Conservation (phyloP, 2,329 filamentous ascomycete species). For the Ploettnerulaceae sp. region DNA sequence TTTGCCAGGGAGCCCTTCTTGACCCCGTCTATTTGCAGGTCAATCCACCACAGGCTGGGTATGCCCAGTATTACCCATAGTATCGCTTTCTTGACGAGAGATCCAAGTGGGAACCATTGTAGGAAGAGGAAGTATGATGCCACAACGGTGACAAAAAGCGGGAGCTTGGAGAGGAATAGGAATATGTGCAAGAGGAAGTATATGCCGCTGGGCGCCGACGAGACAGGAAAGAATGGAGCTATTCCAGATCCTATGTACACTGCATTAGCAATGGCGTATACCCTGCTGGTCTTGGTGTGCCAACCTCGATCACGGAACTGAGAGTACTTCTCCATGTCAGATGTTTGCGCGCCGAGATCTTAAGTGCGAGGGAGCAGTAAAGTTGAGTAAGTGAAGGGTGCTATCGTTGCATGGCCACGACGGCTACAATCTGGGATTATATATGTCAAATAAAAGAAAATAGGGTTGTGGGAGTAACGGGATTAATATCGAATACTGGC, state of each 20-base stretch:
- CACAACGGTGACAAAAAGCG: slow-evolving; percentile 65
- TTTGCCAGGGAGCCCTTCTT: slow-evolving; percentile 82
- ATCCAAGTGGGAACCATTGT: slow-evolving; percentile 72
- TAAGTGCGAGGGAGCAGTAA: neutral
- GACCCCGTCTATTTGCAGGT: slow-evolving; percentile 96
- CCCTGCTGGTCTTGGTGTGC: slow-evolving; percentile 5
- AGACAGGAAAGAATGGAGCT: slow-evolving; percentile 86
- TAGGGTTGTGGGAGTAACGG: no score
- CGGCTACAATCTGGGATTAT: neutral
- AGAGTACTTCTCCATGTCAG: slow-evolving; percentile 67
- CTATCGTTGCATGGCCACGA: slow-evolving; percentile 12
- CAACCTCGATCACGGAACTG: slow-evolving; percentile 70
- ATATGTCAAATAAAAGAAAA: no score
- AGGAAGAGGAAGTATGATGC: slow-evolving; percentile 73
- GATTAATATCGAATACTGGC: no score
- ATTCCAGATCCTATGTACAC: slow-evolving; percentile 74
- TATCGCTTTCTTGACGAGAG: slow-evolving; percentile 70
- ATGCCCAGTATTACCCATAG: slow-evolving; percentile 85
- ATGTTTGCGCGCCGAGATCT: slow-evolving; percentile 5
- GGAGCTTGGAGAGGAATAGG: slow-evolving; percentile 76
- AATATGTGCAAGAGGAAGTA: slow-evolving; percentile 61
- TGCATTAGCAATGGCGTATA: slow-evolving; percentile 24
- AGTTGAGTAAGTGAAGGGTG: neutral
- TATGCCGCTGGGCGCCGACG: slow-evolving; percentile 57
- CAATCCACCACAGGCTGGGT: slow-evolving; percentile 96